Conservation (phyloP, 108 stramenopile species). For the Schizochytrium sp. region DNA sequence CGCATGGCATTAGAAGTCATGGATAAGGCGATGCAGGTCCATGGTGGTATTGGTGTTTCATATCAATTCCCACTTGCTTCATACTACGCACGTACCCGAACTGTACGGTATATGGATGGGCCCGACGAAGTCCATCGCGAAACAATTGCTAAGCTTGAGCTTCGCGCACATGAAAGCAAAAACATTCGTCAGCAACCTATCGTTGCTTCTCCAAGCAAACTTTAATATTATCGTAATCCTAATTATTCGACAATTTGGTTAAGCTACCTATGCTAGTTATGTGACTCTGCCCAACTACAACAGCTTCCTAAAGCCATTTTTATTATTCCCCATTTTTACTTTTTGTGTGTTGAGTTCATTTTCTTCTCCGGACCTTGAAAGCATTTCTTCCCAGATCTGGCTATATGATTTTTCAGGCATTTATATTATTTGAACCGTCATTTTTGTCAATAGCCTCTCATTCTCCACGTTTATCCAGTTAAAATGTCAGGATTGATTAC, state of each 20-base stretch:
- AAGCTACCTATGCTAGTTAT: neutral
- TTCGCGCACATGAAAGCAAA: constrained; percentile 22
- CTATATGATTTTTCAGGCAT: too few species aligned
- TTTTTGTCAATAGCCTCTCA: too few species aligned
- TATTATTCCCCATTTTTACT: too few species aligned
- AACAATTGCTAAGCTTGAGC: constrained; percentile 66
- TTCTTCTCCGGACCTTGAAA: too few species aligned
- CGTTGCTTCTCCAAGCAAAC: neutral
- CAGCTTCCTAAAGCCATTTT: neutral
- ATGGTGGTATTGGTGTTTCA: constrained; percentile 90
- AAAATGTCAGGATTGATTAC: too few species aligned
- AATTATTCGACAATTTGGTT: neutral
- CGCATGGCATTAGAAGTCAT: constrained; percentile 80
- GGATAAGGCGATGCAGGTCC: constrained; percentile 90
- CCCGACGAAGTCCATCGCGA: constrained; percentile 91
- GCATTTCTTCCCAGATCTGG: too few species aligned
- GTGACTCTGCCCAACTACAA: neutral
- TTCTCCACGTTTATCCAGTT: too few species aligned
- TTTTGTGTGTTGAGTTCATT: too few species aligned
- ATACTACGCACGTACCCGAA: constrained; percentile 83
- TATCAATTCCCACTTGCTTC: constrained; percentile 83
- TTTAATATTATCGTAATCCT: neutral
- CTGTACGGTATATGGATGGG: constrained; percentile 93
- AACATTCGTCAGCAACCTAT: constrained; percentile 13
- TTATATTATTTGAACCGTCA: too few species aligned